Conservation (phyloP, 2,329 filamentous ascomycete genomes). For the Reticulascus tulasneorum region DNA sequence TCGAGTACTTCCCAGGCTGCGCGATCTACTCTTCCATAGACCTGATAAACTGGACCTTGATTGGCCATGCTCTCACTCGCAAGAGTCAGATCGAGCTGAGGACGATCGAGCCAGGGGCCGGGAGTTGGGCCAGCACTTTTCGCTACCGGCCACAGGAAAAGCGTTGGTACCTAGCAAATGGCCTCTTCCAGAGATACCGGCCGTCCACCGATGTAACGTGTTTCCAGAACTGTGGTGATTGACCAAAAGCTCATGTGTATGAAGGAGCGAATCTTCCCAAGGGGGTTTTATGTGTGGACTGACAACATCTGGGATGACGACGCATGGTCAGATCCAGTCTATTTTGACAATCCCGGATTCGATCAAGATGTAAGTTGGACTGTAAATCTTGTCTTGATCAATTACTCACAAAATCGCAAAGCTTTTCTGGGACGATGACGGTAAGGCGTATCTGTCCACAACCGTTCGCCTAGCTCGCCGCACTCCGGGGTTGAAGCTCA, state of each 20-base stretch:
- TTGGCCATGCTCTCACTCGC: constrained; percentile 47
- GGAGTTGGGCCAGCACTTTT: constrained; percentile 44
- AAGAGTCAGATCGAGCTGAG: constrained; percentile 48
- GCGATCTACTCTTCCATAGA: constrained; percentile 56
- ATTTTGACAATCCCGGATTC: constrained; percentile 50
- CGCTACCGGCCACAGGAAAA: constrained; percentile 34
- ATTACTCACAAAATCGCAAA: constrained; percentile 1
- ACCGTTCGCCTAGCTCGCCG: constrained; percentile 31
- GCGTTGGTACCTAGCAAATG: constrained; percentile 43
- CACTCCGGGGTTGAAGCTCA: constrained; percentile 32
- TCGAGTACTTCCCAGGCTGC: constrained; percentile 59
- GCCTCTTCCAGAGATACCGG: constrained; percentile 38
- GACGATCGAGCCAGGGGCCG: constrained; percentile 46
- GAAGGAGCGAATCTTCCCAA: constrained; percentile 44
- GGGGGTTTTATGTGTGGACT: constrained; percentile 52
- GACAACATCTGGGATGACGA: constrained; percentile 47
- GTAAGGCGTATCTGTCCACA: constrained; percentile 45
- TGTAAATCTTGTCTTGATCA: neutral
- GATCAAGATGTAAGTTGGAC: constrained; percentile 43
- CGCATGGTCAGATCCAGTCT: constrained; percentile 50
- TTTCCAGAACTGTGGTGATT: neutral
- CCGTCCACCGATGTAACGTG: constrained; percentile 23
- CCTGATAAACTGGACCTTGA: constrained; percentile 48
- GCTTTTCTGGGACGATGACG: constrained; percentile 47
- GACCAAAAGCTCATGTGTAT: neutral